A percentile compares a stretch with the other conserved stretches of the same genome.
phyloP scores from a whole-genome alignment of 2,329 filamentous ascomycete species.

The Parafenestella ontariensis region DNA sequence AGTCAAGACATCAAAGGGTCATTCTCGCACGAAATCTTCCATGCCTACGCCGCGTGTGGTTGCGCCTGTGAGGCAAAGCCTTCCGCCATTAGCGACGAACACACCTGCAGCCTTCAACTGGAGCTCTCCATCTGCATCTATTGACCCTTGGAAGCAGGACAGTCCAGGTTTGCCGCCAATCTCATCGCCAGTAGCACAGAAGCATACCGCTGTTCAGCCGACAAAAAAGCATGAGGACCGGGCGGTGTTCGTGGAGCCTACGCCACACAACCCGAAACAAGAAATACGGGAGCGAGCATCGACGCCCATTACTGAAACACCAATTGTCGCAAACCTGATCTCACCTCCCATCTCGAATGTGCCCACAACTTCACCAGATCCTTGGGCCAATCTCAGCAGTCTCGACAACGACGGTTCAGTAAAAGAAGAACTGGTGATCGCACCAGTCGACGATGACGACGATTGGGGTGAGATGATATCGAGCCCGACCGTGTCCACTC shows the following conservation, averaged over 20 bases:
- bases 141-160: constrained; percentile 29
- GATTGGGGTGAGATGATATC: constrained; percentile 52
- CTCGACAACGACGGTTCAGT: constrained; percentile 18
- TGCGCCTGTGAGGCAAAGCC: constrained; percentile 23
- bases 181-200: constrained; percentile 24
- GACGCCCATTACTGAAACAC: constrained; percentile 21
- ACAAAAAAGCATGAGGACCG: constrained; percentile 28
- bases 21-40: constrained; percentile 35
- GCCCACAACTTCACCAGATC: constrained; percentile 12
- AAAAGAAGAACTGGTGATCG: constrained; percentile 4
- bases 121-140: constrained; percentile 37
- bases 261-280: constrained; percentile 12
- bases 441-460: constrained; percentile 36
- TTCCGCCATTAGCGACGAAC: constrained; percentile 29
- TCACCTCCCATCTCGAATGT: constrained; percentile 12
- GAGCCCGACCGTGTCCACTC: constrained; percentile 38
- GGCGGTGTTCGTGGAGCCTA: constrained; percentile 29
- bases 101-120: constrained; percentile 42
- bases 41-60: constrained; percentile 21
- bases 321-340: constrained; percentile 17
- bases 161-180: constrained; percentile 16
- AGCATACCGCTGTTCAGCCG: constrained; percentile 20
- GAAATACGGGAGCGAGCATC: constrained; percentile 21
- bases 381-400: constrained; percentile 22
- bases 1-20: constrained; percentile 15